phyloP scores from a whole-genome alignment of 2,329 filamentous ascomycete genomes.

The Penicillium corylophilum region DNA sequence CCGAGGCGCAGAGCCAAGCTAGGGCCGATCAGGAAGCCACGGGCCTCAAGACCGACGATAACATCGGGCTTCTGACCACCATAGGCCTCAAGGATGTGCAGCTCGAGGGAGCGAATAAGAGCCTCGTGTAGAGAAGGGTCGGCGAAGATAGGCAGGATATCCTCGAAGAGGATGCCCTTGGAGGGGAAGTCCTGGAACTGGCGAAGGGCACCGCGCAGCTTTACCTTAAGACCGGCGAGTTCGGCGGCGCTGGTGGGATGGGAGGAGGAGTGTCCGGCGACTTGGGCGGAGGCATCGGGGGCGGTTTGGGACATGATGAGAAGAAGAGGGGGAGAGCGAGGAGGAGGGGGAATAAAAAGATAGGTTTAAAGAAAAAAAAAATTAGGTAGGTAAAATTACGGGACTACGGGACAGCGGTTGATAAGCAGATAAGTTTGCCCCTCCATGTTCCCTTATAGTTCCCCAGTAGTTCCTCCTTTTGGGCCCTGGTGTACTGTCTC shows the following conservation, averaged over 20 bases:
- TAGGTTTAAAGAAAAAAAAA: conserved; percentile 19
- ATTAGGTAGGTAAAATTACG: conserved; percentile 17
- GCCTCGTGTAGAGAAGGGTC: conserved; percentile 69
- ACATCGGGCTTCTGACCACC: conserved; percentile 71
- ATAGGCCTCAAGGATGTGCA: conserved; percentile 70
- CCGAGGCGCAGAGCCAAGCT: conserved; percentile 79
- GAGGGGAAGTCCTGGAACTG: conserved; percentile 90
- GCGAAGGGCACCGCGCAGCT: conserved; percentile 70
- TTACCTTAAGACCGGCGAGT: conserved; percentile 65
- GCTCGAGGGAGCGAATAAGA: conserved; percentile 79
- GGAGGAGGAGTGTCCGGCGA: conserved; percentile 46
- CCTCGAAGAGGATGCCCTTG: conserved; percentile 91
- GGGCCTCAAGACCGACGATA: conserved; percentile 87
- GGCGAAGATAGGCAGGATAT: conserved; percentile 95
- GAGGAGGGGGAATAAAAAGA: conserved; percentile 18
- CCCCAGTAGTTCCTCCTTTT: too few relatives aligned
- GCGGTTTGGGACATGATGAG: conserved; percentile 42
- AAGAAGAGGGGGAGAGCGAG: conserved; percentile 14
- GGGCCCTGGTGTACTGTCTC: too few relatives aligned
- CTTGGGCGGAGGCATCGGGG: conserved; percentile 44
- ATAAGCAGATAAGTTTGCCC: not conserved
- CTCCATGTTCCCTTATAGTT: not conserved
- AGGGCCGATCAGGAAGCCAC: conserved; percentile 94
- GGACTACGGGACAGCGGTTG: not conserved
- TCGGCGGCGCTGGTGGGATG: conserved; percentile 50